Evolutionary conservation across 2,329 filamentous ascomycete genomes (phyloP), one percentile per base, ranked within the genome.

Genomic region (Cordyceps javanica): DNA sequence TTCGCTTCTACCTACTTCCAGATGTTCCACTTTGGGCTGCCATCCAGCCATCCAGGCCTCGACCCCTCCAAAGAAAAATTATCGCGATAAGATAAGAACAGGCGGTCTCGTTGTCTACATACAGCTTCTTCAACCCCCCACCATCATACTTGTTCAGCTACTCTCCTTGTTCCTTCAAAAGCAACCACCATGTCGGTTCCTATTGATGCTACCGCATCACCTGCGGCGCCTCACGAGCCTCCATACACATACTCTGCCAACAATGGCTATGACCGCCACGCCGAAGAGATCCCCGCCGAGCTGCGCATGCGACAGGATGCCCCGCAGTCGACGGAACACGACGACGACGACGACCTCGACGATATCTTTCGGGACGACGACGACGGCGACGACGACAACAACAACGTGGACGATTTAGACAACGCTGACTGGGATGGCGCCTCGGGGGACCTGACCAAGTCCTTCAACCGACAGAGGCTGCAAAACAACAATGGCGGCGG

Each of bases 391-490:
- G n/a, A 32, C 26, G 45, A 32, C 34, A 84, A 86, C 10, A 77
- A 85, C 44, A 82, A 86, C 58, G 83, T 86, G 60, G 82, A 89
- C 60, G 84, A 85, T 59, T 79, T 86, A 42, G 79, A 84, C 16
- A 77, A 81, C 39, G 64, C 80, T 46, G 65, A 84, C 25, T 83
- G 82, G 66, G 73, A 81, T 19, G 76, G 85, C 50, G 75, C 77
- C 8, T 78, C 82, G 0, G 79, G 81, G 39, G 89, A 96, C 70
- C 82, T 91, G 58, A 91, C 90, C 38, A 94, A 95, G 73, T 86
- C 87, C 8, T 94, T 94, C 77, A 96, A 96, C 71, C 87, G 91
- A 60, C 90, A 95, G 70, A 82, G 85, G 60, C 86, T 86, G 67
- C 72, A 89, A 57, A 83, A 87, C 55, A 78, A 77, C 59, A 67